Evolutionary conservation across 306 rosid species (phyloP).

Genomic region (Aeschynomene evenia): DNA sequence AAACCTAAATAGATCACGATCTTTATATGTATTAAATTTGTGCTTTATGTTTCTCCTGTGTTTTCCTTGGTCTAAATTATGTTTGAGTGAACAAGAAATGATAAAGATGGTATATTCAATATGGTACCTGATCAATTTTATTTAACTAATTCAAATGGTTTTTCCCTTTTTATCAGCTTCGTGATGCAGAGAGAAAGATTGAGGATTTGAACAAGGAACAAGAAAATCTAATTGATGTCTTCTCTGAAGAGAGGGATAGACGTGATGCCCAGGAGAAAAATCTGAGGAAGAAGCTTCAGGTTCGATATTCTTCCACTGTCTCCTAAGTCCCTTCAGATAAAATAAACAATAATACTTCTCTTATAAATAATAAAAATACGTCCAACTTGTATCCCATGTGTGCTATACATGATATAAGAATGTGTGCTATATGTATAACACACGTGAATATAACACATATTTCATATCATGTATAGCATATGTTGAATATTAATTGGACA

Average conservation of each 20-base stretch:
- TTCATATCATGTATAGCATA: too few relatives aligned
- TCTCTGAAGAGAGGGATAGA: slow-evolving; percentile 83
- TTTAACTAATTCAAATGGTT: neutral
- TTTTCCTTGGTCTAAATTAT: too few relatives aligned
- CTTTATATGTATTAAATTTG: too few relatives aligned
- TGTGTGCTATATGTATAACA: too few relatives aligned
- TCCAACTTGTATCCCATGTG: too few relatives aligned
- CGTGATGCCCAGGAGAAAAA: slow-evolving; percentile 63
- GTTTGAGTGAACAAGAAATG: slow-evolving; percentile 1
- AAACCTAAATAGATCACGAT: neutral
- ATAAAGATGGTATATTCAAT: neutral
- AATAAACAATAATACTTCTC: too few relatives aligned
- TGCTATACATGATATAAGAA: too few relatives aligned
- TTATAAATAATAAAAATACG: too few relatives aligned
- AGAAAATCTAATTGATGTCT: slow-evolving; percentile 68
- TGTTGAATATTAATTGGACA: too few relatives aligned
- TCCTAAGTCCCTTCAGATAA: neutral
- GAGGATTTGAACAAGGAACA: slow-evolving; percentile 75
- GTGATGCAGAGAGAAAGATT: slow-evolving; percentile 46
- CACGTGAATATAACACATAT: too few relatives aligned
- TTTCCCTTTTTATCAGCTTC: slow-evolving; percentile 47
- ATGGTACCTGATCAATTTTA: neutral
- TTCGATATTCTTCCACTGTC: neutral
- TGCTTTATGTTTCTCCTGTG: too few relatives aligned
- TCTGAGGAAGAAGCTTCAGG: slow-evolving; percentile 79